Evolutionary conservation across 441 rosid species (phyloP), one percentile per base, ranked within the genome.

Genomic region (Brassica hybrid): DNA sequence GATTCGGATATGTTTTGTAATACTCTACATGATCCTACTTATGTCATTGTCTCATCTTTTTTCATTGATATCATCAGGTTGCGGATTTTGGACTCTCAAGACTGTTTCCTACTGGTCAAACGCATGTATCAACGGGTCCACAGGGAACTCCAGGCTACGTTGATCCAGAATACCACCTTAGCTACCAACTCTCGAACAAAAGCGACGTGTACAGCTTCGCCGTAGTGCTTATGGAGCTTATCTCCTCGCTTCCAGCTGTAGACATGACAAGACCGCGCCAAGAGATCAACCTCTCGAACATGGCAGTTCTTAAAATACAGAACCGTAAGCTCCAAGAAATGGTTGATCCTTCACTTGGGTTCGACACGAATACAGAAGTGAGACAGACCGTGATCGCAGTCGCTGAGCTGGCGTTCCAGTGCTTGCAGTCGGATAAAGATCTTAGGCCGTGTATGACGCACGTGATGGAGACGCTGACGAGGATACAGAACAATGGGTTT

Each of bases 131-230:
- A 0, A 95, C 99, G 0, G 89, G 93, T 69, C 99, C 99, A 14
- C 99, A 93, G 74, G 99, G 99, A 4, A 95, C 97, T 72, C 97
- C 97, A 0, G 98, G 99, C 6, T 95, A 95, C 41, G 88, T 95
- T 0, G 98, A 91, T 74, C 99, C 99, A 0, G 98, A 95, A 73
- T 95, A 93, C 77, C 91, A 95, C 72, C 84, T 88, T 54, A 88
- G 91, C 77, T 95, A 89, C 79, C 99, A 91, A 82, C 87, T 95
- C 45, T 91, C 97, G 0, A 84, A 72, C 69, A 93, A 90, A 86
- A 95, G 99, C n/a, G 99, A 95, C 41, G 98, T 95, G 5, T 95
- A 85, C 74, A 95, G 99, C 83, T 93, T 93, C 9, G 99, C 97
- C 10, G 99, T 95, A 25, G 98, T 95, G 45, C 67, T 95, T 56